phyloP scores from a whole-genome alignment of 495 filamentous ascomycete genomes.

The Trichoderma asperelloides region DNA sequence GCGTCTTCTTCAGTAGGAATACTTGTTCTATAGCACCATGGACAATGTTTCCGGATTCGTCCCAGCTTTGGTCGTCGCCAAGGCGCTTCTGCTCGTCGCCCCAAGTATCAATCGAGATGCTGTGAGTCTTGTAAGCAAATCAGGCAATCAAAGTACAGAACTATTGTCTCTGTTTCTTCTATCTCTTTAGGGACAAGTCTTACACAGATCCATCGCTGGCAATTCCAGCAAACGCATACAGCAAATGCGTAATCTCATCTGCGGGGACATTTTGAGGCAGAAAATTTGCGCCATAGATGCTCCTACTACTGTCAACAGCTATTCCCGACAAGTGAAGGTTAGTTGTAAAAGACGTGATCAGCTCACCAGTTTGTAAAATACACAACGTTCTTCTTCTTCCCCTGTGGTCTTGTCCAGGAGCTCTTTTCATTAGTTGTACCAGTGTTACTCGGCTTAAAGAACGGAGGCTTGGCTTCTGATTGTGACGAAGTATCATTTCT shows the following conservation, averaged over 20 bases:
- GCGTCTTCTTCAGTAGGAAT: constrained; percentile 69
- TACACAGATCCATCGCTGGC: constrained; percentile 75
- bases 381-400: constrained; percentile 23
- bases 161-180: not conserved
- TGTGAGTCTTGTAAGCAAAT: constrained; percentile 13
- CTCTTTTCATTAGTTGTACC: not conserved
- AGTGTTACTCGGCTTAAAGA: not conserved
- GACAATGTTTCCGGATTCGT: constrained; percentile 42
- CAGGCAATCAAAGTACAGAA: not conserved
- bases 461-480: not conserved
- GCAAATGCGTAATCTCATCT: constrained; percentile 68
- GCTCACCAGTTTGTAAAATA: constrained; percentile 42
- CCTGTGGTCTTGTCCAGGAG: constrained; percentile 35
- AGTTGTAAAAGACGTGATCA: not conserved
- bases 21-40: constrained; percentile 84
- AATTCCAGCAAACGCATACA: constrained; percentile 85
- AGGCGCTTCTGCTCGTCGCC: constrained; percentile 70
- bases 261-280: constrained; percentile 72
- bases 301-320: constrained; percentile 35
- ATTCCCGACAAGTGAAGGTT: not conserved
- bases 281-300: constrained; percentile 67
- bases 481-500: not conserved
- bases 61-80: constrained; percentile 59
- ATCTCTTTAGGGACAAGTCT: constrained; percentile 17
- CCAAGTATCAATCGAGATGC: constrained; percentile 43